These are phyloP conservation scores for Phytophthora foliorum DNA, from an alignment of 352 stramenopile genomes.

Conservation along the genomic window DNA sequence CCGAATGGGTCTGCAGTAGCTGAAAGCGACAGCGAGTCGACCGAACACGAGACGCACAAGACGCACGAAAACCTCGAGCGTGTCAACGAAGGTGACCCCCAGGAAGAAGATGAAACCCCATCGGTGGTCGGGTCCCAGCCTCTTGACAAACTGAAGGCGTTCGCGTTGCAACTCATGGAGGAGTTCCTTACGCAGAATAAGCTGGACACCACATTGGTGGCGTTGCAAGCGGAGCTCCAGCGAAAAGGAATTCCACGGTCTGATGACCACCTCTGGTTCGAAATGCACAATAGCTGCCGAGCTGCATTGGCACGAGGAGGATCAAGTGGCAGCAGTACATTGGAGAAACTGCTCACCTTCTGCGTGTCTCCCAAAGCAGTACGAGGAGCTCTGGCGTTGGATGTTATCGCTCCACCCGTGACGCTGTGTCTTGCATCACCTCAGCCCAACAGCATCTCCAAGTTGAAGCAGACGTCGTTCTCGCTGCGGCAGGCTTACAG, in stretches of 20 bases:
- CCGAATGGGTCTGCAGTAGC: background rate
- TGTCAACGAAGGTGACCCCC: constrained; percentile 19
- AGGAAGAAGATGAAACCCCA: constrained; percentile 11
- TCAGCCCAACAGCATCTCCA: constrained; percentile 42
- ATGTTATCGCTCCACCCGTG: constrained; percentile 47
- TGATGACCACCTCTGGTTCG: constrained; percentile 58
- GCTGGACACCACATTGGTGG: constrained; percentile 40
- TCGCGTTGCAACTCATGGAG: constrained; percentile 65
- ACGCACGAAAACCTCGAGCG: constrained; percentile 1
- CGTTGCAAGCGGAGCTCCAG: constrained; percentile 56
- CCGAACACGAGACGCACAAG: constrained; percentile 2
- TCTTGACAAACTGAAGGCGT: constrained; percentile 43
- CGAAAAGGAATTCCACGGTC: constrained; percentile 32
- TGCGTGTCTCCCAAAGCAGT: constrained; percentile 38
- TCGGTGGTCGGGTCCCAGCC: background rate
- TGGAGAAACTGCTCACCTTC: constrained; percentile 70
- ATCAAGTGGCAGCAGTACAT: constrained; percentile 32
- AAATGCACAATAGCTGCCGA: constrained; percentile 66
- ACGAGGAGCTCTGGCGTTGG: constrained; percentile 42
- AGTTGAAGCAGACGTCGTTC: constrained; percentile 42
- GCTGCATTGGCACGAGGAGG: constrained; percentile 37
- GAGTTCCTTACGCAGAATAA: constrained; percentile 63
- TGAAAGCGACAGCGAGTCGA: background rate
- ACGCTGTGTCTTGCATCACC: constrained; percentile 51
- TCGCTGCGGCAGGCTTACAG: constrained; percentile 62